Conservation (phyloP, 129 eudicot genomes). For the Flaveria sonorensis region DNA sequence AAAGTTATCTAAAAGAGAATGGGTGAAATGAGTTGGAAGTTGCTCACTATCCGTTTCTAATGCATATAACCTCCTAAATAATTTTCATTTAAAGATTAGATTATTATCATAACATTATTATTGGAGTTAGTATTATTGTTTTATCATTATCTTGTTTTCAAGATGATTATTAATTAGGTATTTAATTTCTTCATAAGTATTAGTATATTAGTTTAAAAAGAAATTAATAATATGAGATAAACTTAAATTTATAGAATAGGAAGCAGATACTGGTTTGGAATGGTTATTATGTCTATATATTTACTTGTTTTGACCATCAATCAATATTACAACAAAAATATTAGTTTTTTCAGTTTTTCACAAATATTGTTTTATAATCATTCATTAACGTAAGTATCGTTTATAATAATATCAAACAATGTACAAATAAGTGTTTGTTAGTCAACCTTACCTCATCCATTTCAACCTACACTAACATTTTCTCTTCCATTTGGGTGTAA, state of each 20-base stretch:
- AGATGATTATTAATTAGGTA: not conserved
- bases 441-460: not conserved
- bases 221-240: not conserved
- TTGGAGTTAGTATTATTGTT: not conserved
- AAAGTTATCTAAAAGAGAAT: not conserved
- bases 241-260: not conserved
- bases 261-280: not conserved
- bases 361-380: slow-evolving; percentile 5
- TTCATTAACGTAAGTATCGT: not conserved
- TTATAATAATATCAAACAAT: not conserved
- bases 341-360: not conserved
- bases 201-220: not conserved
- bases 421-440: not conserved
- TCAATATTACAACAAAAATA: not conserved
- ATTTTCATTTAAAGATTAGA: not conserved
- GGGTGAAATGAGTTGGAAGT: not conserved
- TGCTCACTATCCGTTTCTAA: not conserved
- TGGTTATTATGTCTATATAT: not conserved
- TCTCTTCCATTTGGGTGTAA: not conserved
- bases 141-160: not conserved
- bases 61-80: not conserved
- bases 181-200: not conserved
- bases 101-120: not conserved
- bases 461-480: not conserved
- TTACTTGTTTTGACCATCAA: not conserved